phyloP scores from a whole-genome alignment of 805 yeast species.

The Candida oleophila region DNA sequence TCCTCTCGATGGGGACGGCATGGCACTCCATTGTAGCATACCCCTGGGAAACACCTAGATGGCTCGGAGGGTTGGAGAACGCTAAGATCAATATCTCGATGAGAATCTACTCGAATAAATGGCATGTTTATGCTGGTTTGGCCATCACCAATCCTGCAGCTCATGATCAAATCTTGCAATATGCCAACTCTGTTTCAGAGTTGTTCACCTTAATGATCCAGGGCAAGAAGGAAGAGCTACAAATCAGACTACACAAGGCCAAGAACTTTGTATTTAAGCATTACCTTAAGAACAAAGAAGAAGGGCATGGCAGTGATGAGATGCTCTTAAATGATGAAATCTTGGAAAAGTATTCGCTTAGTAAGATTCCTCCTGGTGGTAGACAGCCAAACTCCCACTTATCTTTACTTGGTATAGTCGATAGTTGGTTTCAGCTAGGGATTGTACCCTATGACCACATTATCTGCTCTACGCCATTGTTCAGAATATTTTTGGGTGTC shows the following conservation, averaged over 20 bases:
- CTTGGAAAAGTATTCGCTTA: conserved; percentile 75
- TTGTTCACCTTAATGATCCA: conserved; percentile 81
- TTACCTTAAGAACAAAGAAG: conserved; percentile 42
- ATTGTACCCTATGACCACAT: conserved; percentile 96
- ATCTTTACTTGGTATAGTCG: conserved; percentile 86
- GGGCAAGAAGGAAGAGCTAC: conserved; percentile 57
- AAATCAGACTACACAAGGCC: conserved; percentile 60
- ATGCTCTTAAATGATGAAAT: conserved; percentile 74
- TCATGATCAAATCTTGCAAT: conserved; percentile 86
- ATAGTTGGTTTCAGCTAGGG: conserved; percentile 83
- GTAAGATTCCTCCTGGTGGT: conserved; percentile 66
- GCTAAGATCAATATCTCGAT: conserved; percentile 92
- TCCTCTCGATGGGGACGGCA: conserved; percentile 93
- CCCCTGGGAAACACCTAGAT: conserved; percentile 86
- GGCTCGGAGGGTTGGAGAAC: conserved; percentile 94
- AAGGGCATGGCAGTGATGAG: conserved; percentile 23
- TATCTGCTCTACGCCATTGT: conserved; percentile 90
- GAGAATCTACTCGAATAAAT: conserved; percentile 87
- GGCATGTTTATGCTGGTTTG: conserved; percentile 98
- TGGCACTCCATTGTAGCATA: conserved; percentile 82
- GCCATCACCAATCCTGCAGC: conserved; percentile 96
- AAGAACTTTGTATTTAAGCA: conserved; percentile 75
- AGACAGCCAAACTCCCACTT: conserved; percentile 84
- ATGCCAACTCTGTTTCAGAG: conserved; percentile 80
- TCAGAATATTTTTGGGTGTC: conserved; percentile 90